phyloP scores from a whole-genome alignment of 2,329 filamentous ascomycete species.

The Penicillium hesseltinei region DNA sequence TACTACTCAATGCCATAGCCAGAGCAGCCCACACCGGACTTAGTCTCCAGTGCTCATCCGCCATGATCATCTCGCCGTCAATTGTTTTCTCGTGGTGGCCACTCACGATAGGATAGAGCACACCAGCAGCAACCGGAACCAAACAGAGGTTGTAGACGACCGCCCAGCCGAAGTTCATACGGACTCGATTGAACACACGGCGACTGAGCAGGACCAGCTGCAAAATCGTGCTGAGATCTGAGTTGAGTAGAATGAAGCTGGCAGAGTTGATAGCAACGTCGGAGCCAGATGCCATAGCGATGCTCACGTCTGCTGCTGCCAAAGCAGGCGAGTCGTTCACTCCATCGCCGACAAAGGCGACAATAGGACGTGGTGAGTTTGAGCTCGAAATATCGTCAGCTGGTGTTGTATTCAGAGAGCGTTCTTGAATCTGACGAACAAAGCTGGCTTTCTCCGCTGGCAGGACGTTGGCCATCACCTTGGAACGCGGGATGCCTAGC shows the following conservation, averaged over 20 bases:
- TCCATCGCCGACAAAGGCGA: constrained; percentile 84
- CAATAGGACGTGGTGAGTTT: constrained; percentile 49
- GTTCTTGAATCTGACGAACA: constrained; percentile 38
- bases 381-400: not conserved
- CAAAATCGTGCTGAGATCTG: constrained; percentile 66
- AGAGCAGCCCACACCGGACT: constrained; percentile 72
- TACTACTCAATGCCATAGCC: constrained; percentile 89
- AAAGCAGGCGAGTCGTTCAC: constrained; percentile 84
- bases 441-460: constrained; percentile 69
- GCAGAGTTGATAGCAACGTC: constrained; percentile 81
- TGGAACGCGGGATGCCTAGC: constrained; percentile 68
- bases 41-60: constrained; percentile 45
- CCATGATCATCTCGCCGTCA: constrained; percentile 34
- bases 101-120: constrained; percentile 62
- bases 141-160: constrained; percentile 76
- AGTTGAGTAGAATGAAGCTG: constrained; percentile 75
- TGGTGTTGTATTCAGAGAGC: constrained; percentile 4
- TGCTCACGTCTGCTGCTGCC: constrained; percentile 75
- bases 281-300: constrained; percentile 75
- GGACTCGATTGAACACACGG: constrained; percentile 72
- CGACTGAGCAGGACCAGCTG: constrained; percentile 70
- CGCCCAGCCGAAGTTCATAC: constrained; percentile 84
- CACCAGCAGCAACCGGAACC: constrained; percentile 77
- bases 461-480: constrained; percentile 84
- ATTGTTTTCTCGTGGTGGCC: constrained; percentile 36